Percentiles rank a stretch among this genome's conserved stretches.
Evolutionary conservation across 768 basidiomycete genomes (phyloP).

Genomic region (Antrodiella citrinella): DNA sequence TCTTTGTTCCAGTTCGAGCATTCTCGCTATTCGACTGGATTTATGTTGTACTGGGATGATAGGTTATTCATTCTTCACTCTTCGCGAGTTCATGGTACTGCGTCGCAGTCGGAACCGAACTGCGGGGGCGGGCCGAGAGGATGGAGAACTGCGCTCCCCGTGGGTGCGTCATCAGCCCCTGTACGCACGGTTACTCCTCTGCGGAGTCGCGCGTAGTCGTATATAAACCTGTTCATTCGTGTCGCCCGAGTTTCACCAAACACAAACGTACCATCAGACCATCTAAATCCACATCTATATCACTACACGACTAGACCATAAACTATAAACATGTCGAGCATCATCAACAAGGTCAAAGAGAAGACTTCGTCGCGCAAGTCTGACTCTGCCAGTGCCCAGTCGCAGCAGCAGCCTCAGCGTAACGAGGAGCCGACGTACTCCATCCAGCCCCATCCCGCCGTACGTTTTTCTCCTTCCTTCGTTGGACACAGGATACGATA

Average conservation of each 20-base stretch:
- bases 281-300: constrained; percentile 1
- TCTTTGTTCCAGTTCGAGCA: background rate
- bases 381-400: constrained; percentile 2
- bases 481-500: background rate
- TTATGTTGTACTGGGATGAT: background rate
- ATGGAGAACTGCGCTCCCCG: too few species aligned
- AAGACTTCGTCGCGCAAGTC: constrained; percentile 5
- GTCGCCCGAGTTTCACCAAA: background rate
- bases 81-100: too few species aligned
- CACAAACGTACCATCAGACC: background rate
- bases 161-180: too few species aligned
- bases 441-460: constrained; percentile 59
- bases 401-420: constrained; percentile 26
- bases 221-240: background rate
- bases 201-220: too few species aligned
- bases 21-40: background rate
- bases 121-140: too few species aligned
- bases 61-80: background rate
- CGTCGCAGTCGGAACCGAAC: too few species aligned
- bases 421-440: constrained; percentile 33
- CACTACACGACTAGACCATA: background rate
- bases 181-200: too few species aligned
- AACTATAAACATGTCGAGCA: constrained; percentile 10
- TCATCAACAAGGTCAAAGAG: constrained; percentile 14
- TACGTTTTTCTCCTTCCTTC: constrained; percentile 19